phyloP scores from a whole-genome alignment of 2,329 filamentous ascomycete species.

The Coleophoma cylindrospora region DNA sequence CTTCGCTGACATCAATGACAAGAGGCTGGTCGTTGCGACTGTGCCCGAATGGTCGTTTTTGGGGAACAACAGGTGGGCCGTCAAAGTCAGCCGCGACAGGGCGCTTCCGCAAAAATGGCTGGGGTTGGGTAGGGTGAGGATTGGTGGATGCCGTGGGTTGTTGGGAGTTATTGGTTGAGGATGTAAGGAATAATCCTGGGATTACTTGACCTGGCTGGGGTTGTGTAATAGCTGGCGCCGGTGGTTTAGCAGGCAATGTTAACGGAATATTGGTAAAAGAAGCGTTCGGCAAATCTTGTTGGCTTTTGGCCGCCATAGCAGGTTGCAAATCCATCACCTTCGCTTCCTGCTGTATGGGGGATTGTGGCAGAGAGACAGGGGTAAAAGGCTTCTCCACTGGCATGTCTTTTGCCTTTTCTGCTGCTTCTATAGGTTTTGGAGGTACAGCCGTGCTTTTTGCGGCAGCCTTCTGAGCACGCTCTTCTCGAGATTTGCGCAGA shows the following conservation, averaged over 20 bases:
- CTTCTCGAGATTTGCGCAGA: slow-evolving; percentile 54
- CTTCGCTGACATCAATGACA: slow-evolving; percentile 82
- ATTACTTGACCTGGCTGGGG: slow-evolving; percentile 5
- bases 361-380: neutral
- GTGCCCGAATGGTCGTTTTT: slow-evolving; percentile 57
- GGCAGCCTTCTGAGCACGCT: slow-evolving; percentile 31
- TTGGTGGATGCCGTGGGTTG: slow-evolving; percentile 4
- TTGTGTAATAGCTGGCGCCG: neutral
- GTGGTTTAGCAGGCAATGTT: slow-evolving; percentile 1
- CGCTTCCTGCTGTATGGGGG: neutral
- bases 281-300: too few relatives aligned
- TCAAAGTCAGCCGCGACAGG: slow-evolving; percentile 69
- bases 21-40: slow-evolving; percentile 55
- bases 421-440: too few relatives aligned
- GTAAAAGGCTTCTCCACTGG: neutral
- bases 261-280: too few relatives aligned
- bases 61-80: slow-evolving; percentile 37
- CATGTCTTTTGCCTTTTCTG: neutral
- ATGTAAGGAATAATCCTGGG: slow-evolving; percentile 24
- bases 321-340: neutral
- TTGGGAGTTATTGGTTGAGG: slow-evolving; percentile 5
- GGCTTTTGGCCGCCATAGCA: too few relatives aligned
- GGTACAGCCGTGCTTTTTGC: slow-evolving; percentile 16
- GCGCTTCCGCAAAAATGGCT: slow-evolving; percentile 40
- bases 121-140: neutral